phyloP scores from a whole-genome alignment of 805 yeast species.

The Blastobotrys parvus region DNA sequence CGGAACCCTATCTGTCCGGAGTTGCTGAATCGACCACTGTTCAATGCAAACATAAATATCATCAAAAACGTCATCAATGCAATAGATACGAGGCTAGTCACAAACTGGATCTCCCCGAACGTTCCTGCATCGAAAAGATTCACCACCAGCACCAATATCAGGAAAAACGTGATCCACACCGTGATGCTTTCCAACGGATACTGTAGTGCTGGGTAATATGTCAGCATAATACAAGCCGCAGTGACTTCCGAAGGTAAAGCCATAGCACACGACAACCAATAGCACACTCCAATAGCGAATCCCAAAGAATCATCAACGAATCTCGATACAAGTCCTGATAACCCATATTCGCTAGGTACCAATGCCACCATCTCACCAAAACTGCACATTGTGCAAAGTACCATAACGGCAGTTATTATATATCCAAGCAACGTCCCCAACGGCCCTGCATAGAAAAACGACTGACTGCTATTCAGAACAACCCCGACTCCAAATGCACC shows the following conservation, averaged over 20 bases:
- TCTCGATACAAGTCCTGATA: slow-evolving; percentile 64
- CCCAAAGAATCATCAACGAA: slow-evolving; percentile 57
- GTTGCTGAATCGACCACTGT: slow-evolving; percentile 44
- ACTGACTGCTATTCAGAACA: slow-evolving; percentile 61
- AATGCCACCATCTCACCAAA: slow-evolving; percentile 78
- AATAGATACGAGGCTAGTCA: slow-evolving; percentile 51
- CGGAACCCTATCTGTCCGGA: slow-evolving; percentile 47
- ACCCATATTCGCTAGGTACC: slow-evolving; percentile 72
- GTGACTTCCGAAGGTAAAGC: slow-evolving; percentile 75
- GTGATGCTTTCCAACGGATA: slow-evolving; percentile 47
- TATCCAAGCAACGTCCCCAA: slow-evolving; percentile 67
- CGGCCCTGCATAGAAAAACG: slow-evolving; percentile 68
- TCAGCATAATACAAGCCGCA: slow-evolving; percentile 68
- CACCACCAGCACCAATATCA: slow-evolving; percentile 37
- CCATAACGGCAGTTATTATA: slow-evolving; percentile 53
- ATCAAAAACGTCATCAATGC: slow-evolving; percentile 40
- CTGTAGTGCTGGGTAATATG: slow-evolving; percentile 53
- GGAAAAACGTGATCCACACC: slow-evolving; percentile 58
- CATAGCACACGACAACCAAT: slow-evolving; percentile 63
- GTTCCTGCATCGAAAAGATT: slow-evolving; percentile 63
- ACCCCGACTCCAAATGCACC: slow-evolving; percentile 77
- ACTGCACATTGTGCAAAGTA: slow-evolving; percentile 59
- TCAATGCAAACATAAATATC: slow-evolving; percentile 55
- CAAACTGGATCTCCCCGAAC: slow-evolving; percentile 68
- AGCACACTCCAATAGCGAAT: slow-evolving; percentile 59